Evolutionary conservation across 371 early-diverging fungal species (phyloP), one percentile per base, ranked within the genome.

Genomic region (Mucor velutinosus): DNA sequence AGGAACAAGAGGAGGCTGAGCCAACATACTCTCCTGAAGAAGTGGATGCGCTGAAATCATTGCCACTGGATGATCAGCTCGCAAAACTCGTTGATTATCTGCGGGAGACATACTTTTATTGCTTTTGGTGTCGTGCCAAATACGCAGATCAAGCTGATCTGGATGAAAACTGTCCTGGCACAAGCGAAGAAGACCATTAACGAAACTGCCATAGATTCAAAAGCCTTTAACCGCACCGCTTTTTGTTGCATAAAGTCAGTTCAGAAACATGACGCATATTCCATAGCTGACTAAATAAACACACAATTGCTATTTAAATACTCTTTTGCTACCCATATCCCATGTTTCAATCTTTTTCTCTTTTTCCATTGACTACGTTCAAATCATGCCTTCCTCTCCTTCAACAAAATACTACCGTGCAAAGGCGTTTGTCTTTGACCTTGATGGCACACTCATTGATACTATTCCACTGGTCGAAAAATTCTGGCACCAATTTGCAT

Each of bases 51-150:
- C 45, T 81, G n/a, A 70, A 69, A 55, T 39, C 66, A 14, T 63
- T 78, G 27, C 47, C 67, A 47, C 68, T 75, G 68, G 67, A 71
- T 1, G 76, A 78, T 41, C 80, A 87, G 58, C 68, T 90, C 7
- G 70, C 69, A 10, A 53, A 64, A 15, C 71, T 90, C 0, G 81
- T 77, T 2, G 23, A 57, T 0, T 88, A 89, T 69, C 71, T 91
- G 45, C 81, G 90, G 10, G 58, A 53, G 6, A 66, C 80, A 14
- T 77, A 90, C 69, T 37, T 23, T 21, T 91, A 91, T 62, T 91
- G 92, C 64, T 82, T 90, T 47, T 91, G 89, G 89, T 91, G 92
- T 69, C 79, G 85, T 33, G 81, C 77, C 1, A 78, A 77, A 49
- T 91, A 85, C 60, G 64, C 77, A 25, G 77, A 83, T 17, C 61